phyloP scores from a whole-genome alignment of 2,329 filamentous ascomycete species.

The Daldinia sp. region DNA sequence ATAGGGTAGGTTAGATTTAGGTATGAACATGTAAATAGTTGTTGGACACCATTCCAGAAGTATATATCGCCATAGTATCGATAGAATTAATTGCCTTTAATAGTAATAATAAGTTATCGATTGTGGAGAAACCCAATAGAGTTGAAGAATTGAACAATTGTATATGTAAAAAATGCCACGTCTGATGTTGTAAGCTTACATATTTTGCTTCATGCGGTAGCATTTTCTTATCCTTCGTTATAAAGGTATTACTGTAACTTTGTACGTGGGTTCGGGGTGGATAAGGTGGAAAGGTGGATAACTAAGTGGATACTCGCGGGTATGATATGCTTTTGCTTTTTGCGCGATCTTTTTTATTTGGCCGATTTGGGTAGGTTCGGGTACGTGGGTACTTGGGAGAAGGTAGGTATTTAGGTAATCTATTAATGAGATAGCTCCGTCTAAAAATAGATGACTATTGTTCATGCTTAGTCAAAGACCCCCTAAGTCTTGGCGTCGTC shows the following conservation, averaged over 20 bases:
- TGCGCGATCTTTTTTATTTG: conserved; percentile 1
- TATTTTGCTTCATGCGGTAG: conserved; percentile 12
- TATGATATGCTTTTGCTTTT: conserved; percentile 1
- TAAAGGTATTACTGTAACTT: background rate
- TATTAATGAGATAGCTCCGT: conserved; percentile 17
- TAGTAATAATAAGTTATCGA: background rate
- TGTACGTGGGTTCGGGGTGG: background rate
- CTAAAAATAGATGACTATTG: conserved; percentile 37
- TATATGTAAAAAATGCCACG: background rate
- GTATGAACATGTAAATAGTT: background rate
- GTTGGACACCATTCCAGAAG: background rate
- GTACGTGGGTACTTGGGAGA: too few species aligned
- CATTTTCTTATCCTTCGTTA: conserved; percentile 10
- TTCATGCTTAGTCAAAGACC: conserved; percentile 35
- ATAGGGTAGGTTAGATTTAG: background rate
- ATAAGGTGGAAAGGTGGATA: background rate
- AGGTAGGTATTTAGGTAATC: background rate
- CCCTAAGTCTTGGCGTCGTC: conserved; percentile 35
- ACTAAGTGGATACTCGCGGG: background rate
- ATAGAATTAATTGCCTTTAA: conserved; percentile 5
- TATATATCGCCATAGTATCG: conserved; percentile 6
- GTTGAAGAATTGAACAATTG: background rate
- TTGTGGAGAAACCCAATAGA: background rate
- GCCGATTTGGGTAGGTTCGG: too few species aligned
- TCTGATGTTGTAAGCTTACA: conserved; percentile 12